A percentile compares a stretch with the other conserved stretches of the same genome.
Evolutionary conservation across 2,329 filamentous ascomycete species (phyloP).

Genomic region (Westerdykella ornata): DNA sequence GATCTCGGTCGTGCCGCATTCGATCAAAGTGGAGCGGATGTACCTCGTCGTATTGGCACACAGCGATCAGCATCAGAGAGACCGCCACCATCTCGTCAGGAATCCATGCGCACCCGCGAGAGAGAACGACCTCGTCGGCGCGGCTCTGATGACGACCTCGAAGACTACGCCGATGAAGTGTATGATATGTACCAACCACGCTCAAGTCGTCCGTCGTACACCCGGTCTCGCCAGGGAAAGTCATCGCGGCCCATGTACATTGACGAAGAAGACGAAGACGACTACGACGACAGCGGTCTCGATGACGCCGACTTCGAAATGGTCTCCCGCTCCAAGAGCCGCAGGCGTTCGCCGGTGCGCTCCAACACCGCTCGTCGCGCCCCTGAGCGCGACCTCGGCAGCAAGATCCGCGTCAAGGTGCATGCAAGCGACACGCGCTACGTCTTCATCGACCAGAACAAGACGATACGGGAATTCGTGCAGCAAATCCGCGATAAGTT

Average conservation of each 20-base stretch:
- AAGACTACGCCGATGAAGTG: conserved; percentile 54
- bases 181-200: conserved; percentile 58
- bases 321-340: conserved; percentile 47
- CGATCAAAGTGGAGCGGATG: conserved; percentile 31
- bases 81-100: conserved; percentile 33
- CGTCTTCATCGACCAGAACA: conserved; percentile 70
- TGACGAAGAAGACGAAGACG: conserved; percentile 70
- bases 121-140: conserved; percentile 21
- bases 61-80: conserved; percentile 42
- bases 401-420: conserved; percentile 81
- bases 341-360: conserved; percentile 40
- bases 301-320: conserved; percentile 79
- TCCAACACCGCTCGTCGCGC: conserved; percentile 39
- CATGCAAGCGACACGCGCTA: conserved; percentile 83
- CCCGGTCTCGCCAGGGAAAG: conserved; percentile 34
- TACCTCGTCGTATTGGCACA: conserved; percentile 30
- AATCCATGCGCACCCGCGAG: conserved; percentile 27
- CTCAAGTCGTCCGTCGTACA: conserved; percentile 22
- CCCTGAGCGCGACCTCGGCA: conserved; percentile 44
- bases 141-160: conserved; percentile 48
- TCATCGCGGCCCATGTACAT: conserved; percentile 56
- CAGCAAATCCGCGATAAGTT: conserved; percentile 84
- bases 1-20: conserved; percentile 47
- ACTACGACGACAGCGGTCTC: conserved; percentile 62
- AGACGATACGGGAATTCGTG: conserved; percentile 71